phyloP scores from a whole-genome alignment of 2,329 filamentous ascomycete genomes.

The Fusarium sp. region DNA sequence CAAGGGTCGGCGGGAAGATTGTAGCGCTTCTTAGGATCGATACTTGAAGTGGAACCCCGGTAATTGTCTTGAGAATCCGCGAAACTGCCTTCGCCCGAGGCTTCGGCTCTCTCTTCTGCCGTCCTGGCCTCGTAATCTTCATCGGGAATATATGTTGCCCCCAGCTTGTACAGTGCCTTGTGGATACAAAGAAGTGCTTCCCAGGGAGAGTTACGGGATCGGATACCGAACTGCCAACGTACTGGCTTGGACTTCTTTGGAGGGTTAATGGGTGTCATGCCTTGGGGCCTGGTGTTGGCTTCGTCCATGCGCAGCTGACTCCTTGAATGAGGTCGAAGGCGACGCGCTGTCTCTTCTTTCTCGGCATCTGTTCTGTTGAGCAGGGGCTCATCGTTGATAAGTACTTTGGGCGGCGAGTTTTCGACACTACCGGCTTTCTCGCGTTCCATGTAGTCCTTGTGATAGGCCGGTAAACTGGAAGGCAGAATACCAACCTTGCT shows the following conservation, averaged over 20 bases:
- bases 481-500: conserved; percentile 94
- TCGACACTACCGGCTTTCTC: conserved; percentile 65
- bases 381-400: conserved; percentile 60
- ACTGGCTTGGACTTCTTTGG: conserved; percentile 81
- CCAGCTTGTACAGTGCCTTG: conserved; percentile 87
- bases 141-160: conserved; percentile 85
- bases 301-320: conserved; percentile 77
- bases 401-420: conserved; percentile 56
- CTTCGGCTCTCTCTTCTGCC: conserved; percentile 54
- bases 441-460: conserved; percentile 89
- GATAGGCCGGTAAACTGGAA: conserved; percentile 89
- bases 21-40: conserved; percentile 73
- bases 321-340: conserved; percentile 86
- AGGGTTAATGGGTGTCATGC: conserved; percentile 71
- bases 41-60: conserved; percentile 54
- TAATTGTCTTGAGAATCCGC: conserved; percentile 53
- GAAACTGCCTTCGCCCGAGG: conserved; percentile 56
- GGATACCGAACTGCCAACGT: conserved; percentile 98
- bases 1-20: conserved; percentile 92
- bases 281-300: conserved; percentile 67
- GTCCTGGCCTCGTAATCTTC: conserved; percentile 67
- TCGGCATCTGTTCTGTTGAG: conserved; percentile 74
- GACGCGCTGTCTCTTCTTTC: conserved; percentile 82
- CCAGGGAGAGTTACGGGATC: conserved; percentile 91
- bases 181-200: conserved; percentile 97